Evolutionary conservation across 495 filamentous ascomycete species (phyloP).

Genomic region (Hamigera avellanea): DNA sequence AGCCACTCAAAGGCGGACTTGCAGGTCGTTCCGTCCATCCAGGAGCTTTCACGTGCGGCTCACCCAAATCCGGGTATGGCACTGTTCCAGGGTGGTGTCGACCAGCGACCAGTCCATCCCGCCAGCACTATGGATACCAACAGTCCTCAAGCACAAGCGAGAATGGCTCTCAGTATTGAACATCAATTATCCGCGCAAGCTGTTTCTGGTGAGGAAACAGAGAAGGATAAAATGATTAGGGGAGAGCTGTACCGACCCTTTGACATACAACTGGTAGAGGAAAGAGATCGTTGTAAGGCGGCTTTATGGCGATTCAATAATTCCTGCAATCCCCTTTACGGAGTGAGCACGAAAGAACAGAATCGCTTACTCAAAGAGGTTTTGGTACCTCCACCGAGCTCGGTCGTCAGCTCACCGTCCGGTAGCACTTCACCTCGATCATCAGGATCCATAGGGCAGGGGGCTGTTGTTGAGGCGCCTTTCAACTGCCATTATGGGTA

Average conservation of each 20-base stretch:
- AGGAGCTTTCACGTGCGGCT: conserved; percentile 25
- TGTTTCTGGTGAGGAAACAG: conserved; percentile 39
- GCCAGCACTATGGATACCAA: conserved; percentile 25
- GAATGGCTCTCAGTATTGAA: conserved; percentile 36
- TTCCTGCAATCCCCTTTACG: conserved; percentile 65
- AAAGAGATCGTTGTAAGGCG: conserved; percentile 75
- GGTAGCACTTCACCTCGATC: conserved; percentile 22
- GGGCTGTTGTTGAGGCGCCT: conserved; percentile 74
- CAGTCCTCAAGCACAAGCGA: conserved; percentile 33
- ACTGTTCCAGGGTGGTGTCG: conserved; percentile 23
- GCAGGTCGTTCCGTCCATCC: conserved; percentile 30
- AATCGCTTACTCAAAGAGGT: conserved; percentile 71
- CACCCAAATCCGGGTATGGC: conserved; percentile 27
- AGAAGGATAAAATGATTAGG: conserved; percentile 90
- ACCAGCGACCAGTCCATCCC: conserved; percentile 23
- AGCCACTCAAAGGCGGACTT: conserved; percentile 29
- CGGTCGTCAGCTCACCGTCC: conserved; percentile 31
- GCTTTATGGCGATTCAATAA: conserved; percentile 87
- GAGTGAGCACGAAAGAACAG: conserved; percentile 67
- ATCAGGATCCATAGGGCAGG: conserved; percentile 57
- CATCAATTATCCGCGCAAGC: conserved; percentile 27
- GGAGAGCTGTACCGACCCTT: conserved; percentile 74
- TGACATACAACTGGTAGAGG: conserved; percentile 65
- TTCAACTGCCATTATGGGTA: conserved; percentile 95
- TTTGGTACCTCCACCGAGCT: conserved; percentile 37